A percentile compares a stretch with the other conserved stretches of the same genome.
phyloP scores from a whole-genome alignment of 2,329 filamentous ascomycete genomes.

The Keithomyces neogunnii region DNA sequence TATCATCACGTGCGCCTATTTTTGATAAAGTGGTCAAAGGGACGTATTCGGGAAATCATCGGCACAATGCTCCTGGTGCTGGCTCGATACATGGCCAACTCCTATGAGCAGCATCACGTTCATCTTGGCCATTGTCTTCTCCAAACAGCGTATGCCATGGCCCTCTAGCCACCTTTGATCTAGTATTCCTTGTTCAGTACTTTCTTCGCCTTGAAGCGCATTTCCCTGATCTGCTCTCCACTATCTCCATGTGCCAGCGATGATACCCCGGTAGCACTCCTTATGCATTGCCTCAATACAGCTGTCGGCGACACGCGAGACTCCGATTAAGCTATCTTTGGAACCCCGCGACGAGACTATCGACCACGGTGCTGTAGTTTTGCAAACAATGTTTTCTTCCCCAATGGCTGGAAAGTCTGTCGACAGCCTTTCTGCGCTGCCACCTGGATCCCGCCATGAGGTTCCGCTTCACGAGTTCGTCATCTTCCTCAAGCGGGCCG shows the following conservation, averaged over 20 bases:
- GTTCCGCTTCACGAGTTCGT: constrained; percentile 51
- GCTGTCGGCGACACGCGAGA: constrained; percentile 21
- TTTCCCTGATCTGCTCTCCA: not conserved
- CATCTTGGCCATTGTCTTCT: not conserved
- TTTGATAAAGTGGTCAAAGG: not conserved
- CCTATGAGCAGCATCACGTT: not conserved
- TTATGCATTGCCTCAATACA: constrained; percentile 22
- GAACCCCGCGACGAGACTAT: not conserved
- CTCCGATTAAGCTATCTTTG: constrained; percentile 1
- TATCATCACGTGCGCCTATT: constrained; percentile 14
- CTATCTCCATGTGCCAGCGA: constrained; percentile 23
- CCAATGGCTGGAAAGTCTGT: constrained; percentile 53
- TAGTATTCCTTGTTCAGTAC: constrained; percentile 1
- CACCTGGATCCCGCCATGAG: constrained; percentile 42
- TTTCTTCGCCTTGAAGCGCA: not conserved
- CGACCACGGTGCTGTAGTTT: not conserved
- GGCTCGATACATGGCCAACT: not conserved
- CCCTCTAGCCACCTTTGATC: not conserved
- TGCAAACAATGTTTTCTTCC: constrained; percentile 49
- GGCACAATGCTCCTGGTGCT: not conserved
- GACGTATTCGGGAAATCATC: constrained; percentile 8
- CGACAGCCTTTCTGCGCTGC: constrained; percentile 52
- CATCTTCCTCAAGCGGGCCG: not conserved
- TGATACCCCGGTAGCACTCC: constrained; percentile 39
- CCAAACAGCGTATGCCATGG: not conserved